Conservation (phyloP, 2,329 filamentous ascomycete genomes). For the Calonectria henricotiae region DNA sequence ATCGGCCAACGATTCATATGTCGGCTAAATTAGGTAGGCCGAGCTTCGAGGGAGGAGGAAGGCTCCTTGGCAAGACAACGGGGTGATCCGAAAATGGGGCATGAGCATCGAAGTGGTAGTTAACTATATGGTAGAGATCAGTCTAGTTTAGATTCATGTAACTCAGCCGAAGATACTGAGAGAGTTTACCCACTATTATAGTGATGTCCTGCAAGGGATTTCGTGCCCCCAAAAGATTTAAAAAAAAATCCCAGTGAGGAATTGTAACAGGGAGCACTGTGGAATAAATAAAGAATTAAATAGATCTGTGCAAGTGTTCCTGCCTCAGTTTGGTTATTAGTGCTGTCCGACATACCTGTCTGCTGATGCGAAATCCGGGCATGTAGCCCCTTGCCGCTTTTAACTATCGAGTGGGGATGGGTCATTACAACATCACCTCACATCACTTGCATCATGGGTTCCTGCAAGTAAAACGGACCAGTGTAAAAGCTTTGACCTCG, state of each 20-base stretch:
- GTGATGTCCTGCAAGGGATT: neutral
- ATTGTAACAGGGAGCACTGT: neutral
- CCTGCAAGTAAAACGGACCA: neutral
- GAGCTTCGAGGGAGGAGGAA: neutral
- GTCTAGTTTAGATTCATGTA: constrained; percentile 16
- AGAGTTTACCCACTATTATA: neutral
- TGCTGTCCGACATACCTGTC: neutral
- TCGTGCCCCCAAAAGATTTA: no score
- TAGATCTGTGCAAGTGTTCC: neutral
- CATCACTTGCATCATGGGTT: no score
- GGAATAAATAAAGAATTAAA: neutral
- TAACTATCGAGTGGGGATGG: neutral
- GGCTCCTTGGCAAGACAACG: neutral
- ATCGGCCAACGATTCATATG: constrained; percentile 21
- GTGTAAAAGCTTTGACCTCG: neutral
- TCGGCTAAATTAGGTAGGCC: constrained; percentile 23
- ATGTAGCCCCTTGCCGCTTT: neutral
- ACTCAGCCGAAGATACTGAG: constrained; percentile 1
- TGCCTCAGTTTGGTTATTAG: neutral
- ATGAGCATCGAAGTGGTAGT: neutral
- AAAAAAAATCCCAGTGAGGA: neutral
- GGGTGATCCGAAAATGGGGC: neutral
- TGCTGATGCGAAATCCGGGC: neutral
- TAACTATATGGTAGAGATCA: neutral
- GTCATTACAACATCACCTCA: neutral